phyloP scores from a whole-genome alignment of 306 rosid genomes.

The Cucumis melo region DNA sequence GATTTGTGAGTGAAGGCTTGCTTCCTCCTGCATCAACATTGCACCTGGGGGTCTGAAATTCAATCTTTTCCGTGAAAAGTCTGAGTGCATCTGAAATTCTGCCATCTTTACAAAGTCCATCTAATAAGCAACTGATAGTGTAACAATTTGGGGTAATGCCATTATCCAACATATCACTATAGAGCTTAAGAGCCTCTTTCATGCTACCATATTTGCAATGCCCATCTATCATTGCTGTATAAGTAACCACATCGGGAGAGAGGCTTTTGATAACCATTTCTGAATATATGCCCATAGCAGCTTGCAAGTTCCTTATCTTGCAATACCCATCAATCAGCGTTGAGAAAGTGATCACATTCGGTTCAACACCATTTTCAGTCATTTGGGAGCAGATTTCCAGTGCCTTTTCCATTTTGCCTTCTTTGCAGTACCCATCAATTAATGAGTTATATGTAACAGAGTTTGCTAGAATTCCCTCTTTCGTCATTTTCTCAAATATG shows the following conservation, averaged over 20 bases:
- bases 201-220: conserved; percentile 39
- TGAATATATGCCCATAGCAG: conserved; percentile 43
- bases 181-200: conserved; percentile 38
- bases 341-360: conserved; percentile 43
- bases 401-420: conserved; percentile 44
- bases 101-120: conserved; percentile 64
- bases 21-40: not conserved
- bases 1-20: conserved; percentile 28
- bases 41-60: conserved; percentile 6
- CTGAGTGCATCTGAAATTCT: conserved; percentile 33
- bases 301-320: conserved; percentile 35
- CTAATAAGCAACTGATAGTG: conserved; percentile 44
- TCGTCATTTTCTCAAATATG: conserved; percentile 29
- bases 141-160: conserved; percentile 39
- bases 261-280: conserved; percentile 55
- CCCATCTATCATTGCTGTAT: conserved; percentile 63
- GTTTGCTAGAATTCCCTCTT: conserved; percentile 27
- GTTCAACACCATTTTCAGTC: conserved; percentile 40
- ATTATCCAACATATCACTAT: conserved; percentile 37
- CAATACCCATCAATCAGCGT: conserved; percentile 54
- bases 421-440: conserved; percentile 48
- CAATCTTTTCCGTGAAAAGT: conserved; percentile 33
- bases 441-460: conserved; percentile 45
- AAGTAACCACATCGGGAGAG: conserved; percentile 46
- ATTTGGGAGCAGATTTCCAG: conserved; percentile 51